Evolutionary conservation across 2,329 filamentous ascomycete genomes (phyloP).

Genomic region (Aspergillus fumigatiaffinis): DNA sequence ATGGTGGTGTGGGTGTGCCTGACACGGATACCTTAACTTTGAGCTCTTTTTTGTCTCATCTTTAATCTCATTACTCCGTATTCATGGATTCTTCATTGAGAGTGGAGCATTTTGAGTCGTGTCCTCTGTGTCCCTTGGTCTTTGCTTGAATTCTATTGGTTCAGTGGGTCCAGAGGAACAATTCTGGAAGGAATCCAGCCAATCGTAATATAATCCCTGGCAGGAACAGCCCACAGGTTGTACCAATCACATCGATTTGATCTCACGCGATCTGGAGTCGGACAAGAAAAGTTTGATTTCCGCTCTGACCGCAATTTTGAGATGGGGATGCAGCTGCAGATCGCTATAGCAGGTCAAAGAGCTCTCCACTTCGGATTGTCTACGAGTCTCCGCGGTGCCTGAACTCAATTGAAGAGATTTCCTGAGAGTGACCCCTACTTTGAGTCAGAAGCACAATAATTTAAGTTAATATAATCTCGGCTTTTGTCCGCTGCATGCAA

Average conservation of each 20-base stretch:
- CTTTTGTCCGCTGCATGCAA: neutral
- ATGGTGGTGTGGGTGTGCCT: no score
- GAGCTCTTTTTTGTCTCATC: no score
- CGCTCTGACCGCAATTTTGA: neutral
- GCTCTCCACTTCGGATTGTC: neutral
- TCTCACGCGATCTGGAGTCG: neutral
- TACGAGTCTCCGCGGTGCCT: neutral
- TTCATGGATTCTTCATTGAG: neutral
- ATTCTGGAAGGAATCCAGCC: neutral
- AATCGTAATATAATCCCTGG: neutral
- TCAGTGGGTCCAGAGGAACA: neutral
- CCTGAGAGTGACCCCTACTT: no score
- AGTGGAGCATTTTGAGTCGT: no score
- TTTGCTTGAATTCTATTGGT: neutral
- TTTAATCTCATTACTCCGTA: no score
- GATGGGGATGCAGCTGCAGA: neutral
- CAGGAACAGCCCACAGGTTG: neutral
- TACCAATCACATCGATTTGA: neutral
- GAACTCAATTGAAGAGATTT: neutral
- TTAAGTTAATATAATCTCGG: no score
- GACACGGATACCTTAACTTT: no score
- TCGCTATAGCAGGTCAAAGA: neutral
- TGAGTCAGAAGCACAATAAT: neutral
- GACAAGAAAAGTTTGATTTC: neutral
- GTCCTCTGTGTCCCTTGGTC: no score